Evolutionary conservation across 164 flowering plant species (phyloP).

Genomic region (Piper betle): DNA sequence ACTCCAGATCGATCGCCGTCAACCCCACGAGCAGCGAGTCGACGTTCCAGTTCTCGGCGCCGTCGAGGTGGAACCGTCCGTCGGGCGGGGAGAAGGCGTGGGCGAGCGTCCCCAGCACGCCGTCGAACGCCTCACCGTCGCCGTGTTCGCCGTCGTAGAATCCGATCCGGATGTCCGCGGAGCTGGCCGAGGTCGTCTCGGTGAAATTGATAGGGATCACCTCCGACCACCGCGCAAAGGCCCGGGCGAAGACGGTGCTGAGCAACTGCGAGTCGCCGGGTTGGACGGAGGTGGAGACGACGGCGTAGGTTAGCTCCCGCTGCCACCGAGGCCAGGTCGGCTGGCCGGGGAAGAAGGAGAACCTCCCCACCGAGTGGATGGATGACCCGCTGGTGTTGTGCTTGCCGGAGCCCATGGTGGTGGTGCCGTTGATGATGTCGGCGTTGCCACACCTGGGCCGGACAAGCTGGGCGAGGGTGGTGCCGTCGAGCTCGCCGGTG

Average conservation of each 20-base stretch:
- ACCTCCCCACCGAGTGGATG: constrained; percentile 22
- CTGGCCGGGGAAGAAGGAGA: constrained; percentile 36
- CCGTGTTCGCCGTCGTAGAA: constrained; percentile 60
- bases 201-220: constrained; percentile 43
- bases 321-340: constrained; percentile 34
- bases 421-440: constrained; percentile 26
- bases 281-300: constrained; percentile 18
- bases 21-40: not conserved
- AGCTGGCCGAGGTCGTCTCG: constrained; percentile 13
- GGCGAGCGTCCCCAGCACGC: constrained; percentile 52
- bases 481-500: constrained; percentile 44
- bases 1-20: constrained; percentile 14
- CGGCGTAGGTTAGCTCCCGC: constrained; percentile 42
- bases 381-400: not conserved
- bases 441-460: constrained; percentile 60
- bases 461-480: constrained; percentile 31
- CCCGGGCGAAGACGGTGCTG: constrained; percentile 23
- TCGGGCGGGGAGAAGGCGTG: constrained; percentile 61
- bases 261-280: constrained; percentile 14
- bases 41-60: constrained; percentile 39
- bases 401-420: constrained; percentile 10
- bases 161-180: constrained; percentile 49
- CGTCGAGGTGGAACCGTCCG: constrained; percentile 61
- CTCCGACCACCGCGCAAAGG: constrained; percentile 53
- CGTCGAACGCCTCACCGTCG: constrained; percentile 71